phyloP scores from a whole-genome alignment of 140 eudicot genomes.

The Senecio squalidus region DNA sequence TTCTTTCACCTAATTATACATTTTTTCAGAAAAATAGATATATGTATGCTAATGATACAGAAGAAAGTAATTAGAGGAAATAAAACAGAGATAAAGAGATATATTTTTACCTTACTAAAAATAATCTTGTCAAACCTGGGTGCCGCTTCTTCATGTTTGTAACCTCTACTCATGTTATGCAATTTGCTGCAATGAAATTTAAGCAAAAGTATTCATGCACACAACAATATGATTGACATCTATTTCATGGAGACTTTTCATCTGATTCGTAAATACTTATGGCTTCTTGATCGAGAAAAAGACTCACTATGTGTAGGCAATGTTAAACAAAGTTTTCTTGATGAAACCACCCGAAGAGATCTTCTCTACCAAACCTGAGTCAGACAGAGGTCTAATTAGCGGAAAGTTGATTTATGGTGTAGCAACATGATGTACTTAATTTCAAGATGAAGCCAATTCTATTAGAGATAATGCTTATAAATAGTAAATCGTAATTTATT shows the following conservation, averaged over 20 bases:
- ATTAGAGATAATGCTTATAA: too few relatives aligned
- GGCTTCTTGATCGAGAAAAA: not conserved
- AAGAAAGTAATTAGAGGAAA: not conserved
- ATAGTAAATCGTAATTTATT: not conserved
- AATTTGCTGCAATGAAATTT: constrained; percentile 57
- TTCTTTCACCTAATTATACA: constrained; percentile 60
- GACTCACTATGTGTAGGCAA: constrained; percentile 87
- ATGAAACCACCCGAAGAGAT: constrained; percentile 57
- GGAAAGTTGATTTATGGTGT: too few relatives aligned
- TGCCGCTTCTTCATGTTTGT: constrained; percentile 78
- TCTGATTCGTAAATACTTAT: not conserved
- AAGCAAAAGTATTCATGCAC: not conserved
- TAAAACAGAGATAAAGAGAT: not conserved
- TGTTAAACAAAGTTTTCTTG: constrained; percentile 61
- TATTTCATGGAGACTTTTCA: not conserved
- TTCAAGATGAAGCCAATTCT: too few relatives aligned
- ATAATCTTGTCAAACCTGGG: constrained; percentile 82
- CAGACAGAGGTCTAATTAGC: not conserved
- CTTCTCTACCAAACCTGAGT: constrained; percentile 74
- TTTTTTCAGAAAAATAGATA: not conserved
- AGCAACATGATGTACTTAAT: too few relatives aligned
- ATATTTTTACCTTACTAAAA: constrained; percentile 67
- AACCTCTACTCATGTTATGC: constrained; percentile 74
- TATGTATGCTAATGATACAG: not conserved
- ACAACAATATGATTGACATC: not conserved